These are phyloP conservation scores for Alloteropsis semialata DNA, from an alignment of 176 grass and related monocot species.

Conservation along the genomic window DNA sequence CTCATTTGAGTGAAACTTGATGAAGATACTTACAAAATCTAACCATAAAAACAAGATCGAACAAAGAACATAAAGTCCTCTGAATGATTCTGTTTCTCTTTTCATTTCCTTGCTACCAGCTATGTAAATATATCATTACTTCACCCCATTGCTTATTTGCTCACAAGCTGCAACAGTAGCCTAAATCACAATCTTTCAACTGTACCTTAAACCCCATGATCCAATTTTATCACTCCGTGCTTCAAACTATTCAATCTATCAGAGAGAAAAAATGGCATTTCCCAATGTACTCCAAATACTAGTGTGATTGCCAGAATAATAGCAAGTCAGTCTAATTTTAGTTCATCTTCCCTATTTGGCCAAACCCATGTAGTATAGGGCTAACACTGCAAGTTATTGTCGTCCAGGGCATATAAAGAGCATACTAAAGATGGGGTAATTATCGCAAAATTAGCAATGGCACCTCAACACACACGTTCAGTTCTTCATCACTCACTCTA, in stretches of 20 bases:
- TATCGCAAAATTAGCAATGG: neutral
- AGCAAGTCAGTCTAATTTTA: neutral
- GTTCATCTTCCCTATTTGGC: neutral
- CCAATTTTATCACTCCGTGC: neutral
- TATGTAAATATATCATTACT: neutral
- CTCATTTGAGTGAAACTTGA: slow-evolving; percentile 25
- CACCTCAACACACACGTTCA: neutral
- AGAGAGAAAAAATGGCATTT: too few relatives aligned
- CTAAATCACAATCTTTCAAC: neutral
- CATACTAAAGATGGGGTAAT: neutral
- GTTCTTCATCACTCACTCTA: neutral
- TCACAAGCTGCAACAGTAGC: slow-evolving; percentile 8
- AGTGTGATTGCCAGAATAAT: neutral
- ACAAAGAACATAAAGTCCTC: neutral
- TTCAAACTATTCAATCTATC: neutral
- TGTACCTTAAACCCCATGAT: neutral
- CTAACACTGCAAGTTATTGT: neutral
- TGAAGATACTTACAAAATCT: neutral
- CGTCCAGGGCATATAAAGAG: neutral
- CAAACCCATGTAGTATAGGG: neutral
- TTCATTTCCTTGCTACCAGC: neutral
- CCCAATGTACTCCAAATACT: neutral
- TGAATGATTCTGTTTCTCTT: neutral
- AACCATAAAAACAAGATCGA: slow-evolving; percentile 4
- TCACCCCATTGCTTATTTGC: neutral